A percentile compares a stretch with the other conserved stretches of the same genome.
phyloP scores from a whole-genome alignment of 257 asterid genomes.

The Vinca minor region DNA sequence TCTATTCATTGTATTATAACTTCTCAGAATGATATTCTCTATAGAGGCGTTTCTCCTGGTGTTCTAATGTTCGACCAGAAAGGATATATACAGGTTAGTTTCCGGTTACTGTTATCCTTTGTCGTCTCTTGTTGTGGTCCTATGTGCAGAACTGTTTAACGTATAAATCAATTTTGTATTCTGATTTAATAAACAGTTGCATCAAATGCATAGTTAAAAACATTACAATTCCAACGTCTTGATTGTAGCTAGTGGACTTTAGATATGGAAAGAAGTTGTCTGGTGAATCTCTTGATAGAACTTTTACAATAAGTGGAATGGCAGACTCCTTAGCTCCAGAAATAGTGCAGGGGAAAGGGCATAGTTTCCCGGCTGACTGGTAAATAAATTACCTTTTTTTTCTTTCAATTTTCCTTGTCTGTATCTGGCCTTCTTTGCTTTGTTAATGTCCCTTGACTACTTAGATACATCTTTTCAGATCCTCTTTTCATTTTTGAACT shows the following conservation, averaged over 20 bases:
- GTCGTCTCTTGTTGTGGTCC: background rate
- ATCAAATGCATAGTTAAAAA: background rate
- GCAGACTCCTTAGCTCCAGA: constrained; percentile 91
- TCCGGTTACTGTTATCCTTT: background rate
- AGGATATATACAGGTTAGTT: constrained; percentile 72
- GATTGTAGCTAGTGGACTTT: constrained; percentile 82
- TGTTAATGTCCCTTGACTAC: no score
- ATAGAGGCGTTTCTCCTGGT: constrained; percentile 82
- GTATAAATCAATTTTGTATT: background rate
- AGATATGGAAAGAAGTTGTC: constrained; percentile 72
- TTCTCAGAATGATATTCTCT: constrained; percentile 62
- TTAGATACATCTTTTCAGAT: no score
- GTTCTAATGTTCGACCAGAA: constrained; percentile 62
- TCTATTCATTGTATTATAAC: constrained; percentile 13
- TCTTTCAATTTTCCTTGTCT: no score
- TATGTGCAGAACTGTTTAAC: background rate
- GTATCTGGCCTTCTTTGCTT: no score
- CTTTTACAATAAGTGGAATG: constrained; percentile 82
- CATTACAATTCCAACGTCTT: constrained; percentile 25
- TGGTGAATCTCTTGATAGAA: constrained; percentile 50
- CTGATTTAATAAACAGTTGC: background rate
- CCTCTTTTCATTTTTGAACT: constrained; percentile 8
- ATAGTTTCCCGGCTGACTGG: constrained; percentile 90
- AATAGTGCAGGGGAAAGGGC: constrained; percentile 89
- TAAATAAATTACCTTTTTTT: no score